Conservation (phyloP, 768 basidiomycete genomes). For the Naganishia friedmannii region DNA sequence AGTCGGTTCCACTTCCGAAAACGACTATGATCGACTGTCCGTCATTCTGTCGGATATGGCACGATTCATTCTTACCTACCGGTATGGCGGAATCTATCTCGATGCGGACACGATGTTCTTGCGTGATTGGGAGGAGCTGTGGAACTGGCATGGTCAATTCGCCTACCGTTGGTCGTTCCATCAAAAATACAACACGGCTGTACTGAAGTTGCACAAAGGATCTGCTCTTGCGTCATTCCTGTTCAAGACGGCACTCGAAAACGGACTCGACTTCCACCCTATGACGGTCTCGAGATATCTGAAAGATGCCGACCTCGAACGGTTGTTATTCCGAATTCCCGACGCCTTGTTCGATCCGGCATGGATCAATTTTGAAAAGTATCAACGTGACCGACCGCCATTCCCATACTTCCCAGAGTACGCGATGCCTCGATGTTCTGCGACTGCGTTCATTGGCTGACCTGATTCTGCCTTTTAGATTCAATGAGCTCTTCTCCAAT, state of each 20-base stretch:
- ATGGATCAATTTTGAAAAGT: conserved; percentile 90
- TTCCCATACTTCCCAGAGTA: conserved; percentile 90
- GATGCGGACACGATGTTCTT: conserved; percentile 94
- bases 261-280: conserved; percentile 89
- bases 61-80: conserved; percentile 92
- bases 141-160: conserved; percentile 94
- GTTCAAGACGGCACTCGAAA: conserved; percentile 90
- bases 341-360: conserved; percentile 96
- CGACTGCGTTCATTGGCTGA: conserved; percentile 7
- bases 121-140: conserved; percentile 97
- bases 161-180: conserved; percentile 94
- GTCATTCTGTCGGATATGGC: conserved; percentile 96
- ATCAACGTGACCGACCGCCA: conserved; percentile 85
- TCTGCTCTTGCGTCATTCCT: conserved; percentile 89
- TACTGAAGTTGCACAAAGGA: conserved; percentile 85
- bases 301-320: conserved; percentile 81
- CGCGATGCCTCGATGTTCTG: conserved; percentile 39
- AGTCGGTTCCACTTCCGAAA: conserved; percentile 80
- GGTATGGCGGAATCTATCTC: conserved; percentile 92
- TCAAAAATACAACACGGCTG: conserved; percentile 92
- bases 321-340: conserved; percentile 77
- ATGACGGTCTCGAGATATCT: conserved; percentile 90
- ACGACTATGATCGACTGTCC: conserved; percentile 83
- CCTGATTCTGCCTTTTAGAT: conserved; percentile 57
- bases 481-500: conserved; percentile 61